Conservation (phyloP, 2,329 filamentous ascomycete genomes). For the Pseudovirgaria hyperparasitica region DNA sequence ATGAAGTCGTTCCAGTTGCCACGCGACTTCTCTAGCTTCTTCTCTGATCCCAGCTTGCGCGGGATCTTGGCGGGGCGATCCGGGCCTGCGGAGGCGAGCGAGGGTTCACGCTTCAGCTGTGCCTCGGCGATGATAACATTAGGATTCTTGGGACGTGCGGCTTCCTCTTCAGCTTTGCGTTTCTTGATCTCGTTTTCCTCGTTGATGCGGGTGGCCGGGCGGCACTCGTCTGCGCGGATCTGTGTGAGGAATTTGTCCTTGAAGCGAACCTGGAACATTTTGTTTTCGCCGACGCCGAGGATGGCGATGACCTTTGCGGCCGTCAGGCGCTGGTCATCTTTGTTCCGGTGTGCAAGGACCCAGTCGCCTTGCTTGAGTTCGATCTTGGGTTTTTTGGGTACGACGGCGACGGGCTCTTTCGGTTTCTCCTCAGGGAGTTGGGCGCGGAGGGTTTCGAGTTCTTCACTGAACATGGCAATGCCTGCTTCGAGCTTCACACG, state of each 20-base stretch:
- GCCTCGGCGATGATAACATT: slow-evolving; percentile 53
- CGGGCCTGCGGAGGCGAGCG: slow-evolving; percentile 48
- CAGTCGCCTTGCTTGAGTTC: no score
- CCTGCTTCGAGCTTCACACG: slow-evolving; percentile 76
- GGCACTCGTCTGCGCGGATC: no score
- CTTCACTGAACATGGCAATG: slow-evolving; percentile 65
- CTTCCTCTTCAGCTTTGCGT: slow-evolving; percentile 77
- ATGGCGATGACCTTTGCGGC: slow-evolving; percentile 86
- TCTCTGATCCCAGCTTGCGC: slow-evolving; percentile 74
- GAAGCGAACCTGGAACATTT: slow-evolving; percentile 91
- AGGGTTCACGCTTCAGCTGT: no score
- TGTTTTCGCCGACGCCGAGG: slow-evolving; percentile 79
- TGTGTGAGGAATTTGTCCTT: slow-evolving; percentile 83
- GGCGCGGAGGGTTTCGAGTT: slow-evolving; percentile 46
- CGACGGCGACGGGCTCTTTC: slow-evolving; percentile 28
- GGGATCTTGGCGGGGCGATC: slow-evolving; percentile 53
- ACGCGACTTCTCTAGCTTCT: slow-evolving; percentile 82
- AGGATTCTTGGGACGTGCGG: no score
- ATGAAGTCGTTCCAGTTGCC: slow-evolving; percentile 92
- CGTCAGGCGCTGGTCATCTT: slow-evolving; percentile 83
- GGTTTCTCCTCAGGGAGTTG: no score
- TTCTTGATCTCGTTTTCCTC: slow-evolving; percentile 39
- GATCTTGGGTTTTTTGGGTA: slow-evolving; percentile 17
- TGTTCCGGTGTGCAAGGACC: slow-evolving; percentile 81
- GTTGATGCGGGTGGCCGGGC: background rate